Conservation (phyloP, 495 filamentous ascomycete genomes). For the Penicillium diatomitis region DNA sequence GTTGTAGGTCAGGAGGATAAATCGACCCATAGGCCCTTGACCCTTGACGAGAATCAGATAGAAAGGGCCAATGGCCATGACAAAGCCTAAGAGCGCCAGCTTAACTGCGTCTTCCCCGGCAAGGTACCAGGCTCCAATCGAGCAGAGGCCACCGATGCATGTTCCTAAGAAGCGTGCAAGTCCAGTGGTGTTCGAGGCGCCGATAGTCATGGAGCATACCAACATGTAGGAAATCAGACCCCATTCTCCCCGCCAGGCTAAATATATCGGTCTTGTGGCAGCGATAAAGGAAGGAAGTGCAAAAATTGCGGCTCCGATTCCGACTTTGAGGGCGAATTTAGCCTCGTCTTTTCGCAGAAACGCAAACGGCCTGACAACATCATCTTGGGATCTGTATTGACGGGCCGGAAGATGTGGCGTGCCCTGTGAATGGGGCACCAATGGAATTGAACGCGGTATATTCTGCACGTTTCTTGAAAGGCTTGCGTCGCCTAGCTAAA, state of each 20-base stretch:
- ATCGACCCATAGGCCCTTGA: slow-evolving; percentile 85
- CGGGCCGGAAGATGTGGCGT: slow-evolving; percentile 24
- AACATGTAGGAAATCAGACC: slow-evolving; percentile 95
- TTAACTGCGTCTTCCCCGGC: slow-evolving; percentile 61
- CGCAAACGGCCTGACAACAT: slow-evolving; percentile 46
- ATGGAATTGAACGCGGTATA: no score
- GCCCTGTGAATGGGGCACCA: background rate
- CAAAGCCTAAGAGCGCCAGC: slow-evolving; percentile 68
- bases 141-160: slow-evolving; percentile 65
- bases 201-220: slow-evolving; percentile 95
- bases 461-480: no score
- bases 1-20: slow-evolving; percentile 91
- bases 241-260: slow-evolving; percentile 93
- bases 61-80: slow-evolving; percentile 72
- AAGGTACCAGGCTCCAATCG: slow-evolving; percentile 66
- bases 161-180: slow-evolving; percentile 79
- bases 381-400: slow-evolving; percentile 25
- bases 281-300: slow-evolving; percentile 82
- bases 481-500: no score
- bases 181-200: slow-evolving; percentile 90
- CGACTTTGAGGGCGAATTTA: slow-evolving; percentile 85
- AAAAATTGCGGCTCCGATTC: slow-evolving; percentile 76
- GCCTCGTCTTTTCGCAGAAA: slow-evolving; percentile 59
- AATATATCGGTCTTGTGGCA: slow-evolving; percentile 66
- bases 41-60: slow-evolving; percentile 79